Conservation (phyloP, 2,329 filamentous ascomycete species). For the Colletotrichum truncatum region DNA sequence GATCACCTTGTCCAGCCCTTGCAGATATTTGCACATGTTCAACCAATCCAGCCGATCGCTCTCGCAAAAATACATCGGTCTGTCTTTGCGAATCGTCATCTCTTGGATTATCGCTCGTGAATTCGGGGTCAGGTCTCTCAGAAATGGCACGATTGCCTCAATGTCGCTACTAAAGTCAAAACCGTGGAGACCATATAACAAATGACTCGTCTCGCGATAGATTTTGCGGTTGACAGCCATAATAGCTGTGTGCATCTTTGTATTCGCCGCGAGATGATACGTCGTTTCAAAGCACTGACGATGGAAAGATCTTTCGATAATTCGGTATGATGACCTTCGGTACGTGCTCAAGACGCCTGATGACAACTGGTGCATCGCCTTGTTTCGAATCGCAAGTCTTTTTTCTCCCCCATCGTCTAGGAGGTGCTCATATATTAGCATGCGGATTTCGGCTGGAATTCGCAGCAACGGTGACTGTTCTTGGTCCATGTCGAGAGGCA, state of each 20-base stretch:
- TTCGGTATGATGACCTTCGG: slow-evolving; percentile 48
- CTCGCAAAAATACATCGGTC: slow-evolving; percentile 61
- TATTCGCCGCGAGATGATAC: slow-evolving; percentile 57
- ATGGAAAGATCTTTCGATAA: slow-evolving; percentile 49
- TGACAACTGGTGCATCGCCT: slow-evolving; percentile 36
- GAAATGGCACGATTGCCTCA: slow-evolving; percentile 68
- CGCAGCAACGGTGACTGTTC: slow-evolving; percentile 35
- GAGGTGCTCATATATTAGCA: slow-evolving; percentile 54
- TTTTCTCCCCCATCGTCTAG: slow-evolving; percentile 50
- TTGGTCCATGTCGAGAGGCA: slow-evolving; percentile 19
- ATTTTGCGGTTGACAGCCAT: slow-evolving; percentile 57
- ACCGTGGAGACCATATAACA: slow-evolving; percentile 63
- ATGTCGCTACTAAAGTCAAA: slow-evolving; percentile 70
- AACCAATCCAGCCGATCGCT: slow-evolving; percentile 56
- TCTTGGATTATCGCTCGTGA: slow-evolving; percentile 57
- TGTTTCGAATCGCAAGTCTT: slow-evolving; percentile 50
- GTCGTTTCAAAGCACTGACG: slow-evolving; percentile 60
- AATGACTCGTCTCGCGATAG: slow-evolving; percentile 62
- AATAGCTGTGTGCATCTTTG: slow-evolving; percentile 52
- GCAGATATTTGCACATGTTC: slow-evolving; percentile 55
- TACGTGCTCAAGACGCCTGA: slow-evolving; percentile 7
- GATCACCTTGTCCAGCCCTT: slow-evolving; percentile 48
- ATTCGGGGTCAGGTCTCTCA: slow-evolving; percentile 62
- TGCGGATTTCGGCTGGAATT: slow-evolving; percentile 51
- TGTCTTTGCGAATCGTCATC: slow-evolving; percentile 64